Conservation (phyloP, 2,329 filamentous ascomycete genomes). For the Corinectria fuckeliana region DNA sequence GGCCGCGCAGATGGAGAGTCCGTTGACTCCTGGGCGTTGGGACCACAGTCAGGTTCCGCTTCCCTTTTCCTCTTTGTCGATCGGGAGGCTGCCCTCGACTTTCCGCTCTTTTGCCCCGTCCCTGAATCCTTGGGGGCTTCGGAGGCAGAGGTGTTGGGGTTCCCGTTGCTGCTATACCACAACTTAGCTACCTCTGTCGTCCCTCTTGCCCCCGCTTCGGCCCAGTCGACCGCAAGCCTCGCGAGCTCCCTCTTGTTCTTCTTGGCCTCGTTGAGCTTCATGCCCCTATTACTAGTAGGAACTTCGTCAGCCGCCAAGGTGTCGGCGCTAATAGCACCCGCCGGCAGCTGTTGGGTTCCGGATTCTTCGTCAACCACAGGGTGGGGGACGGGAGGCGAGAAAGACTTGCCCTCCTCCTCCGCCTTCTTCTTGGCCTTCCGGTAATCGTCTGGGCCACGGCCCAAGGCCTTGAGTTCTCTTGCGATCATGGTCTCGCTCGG, state of each 20-base stretch:
- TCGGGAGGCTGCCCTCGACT: conserved; percentile 42
- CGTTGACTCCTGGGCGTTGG: conserved; percentile 39
- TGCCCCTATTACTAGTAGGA: conserved; percentile 72
- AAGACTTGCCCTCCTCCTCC: conserved; percentile 68
- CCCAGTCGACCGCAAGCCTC: conserved; percentile 67
- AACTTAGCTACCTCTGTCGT: conserved; percentile 56
- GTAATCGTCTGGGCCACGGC: conserved; percentile 70
- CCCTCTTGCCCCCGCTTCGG: conserved; percentile 62
- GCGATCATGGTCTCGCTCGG: conserved; percentile 88
- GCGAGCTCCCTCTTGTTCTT: conserved; percentile 73
- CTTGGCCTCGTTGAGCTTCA: conserved; percentile 81
- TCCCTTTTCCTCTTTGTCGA: conserved; percentile 56
- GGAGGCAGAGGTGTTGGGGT: conserved; percentile 33
- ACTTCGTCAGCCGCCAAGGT: conserved; percentile 65
- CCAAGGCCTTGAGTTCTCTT: conserved; percentile 74
- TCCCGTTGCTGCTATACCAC: conserved; percentile 46
- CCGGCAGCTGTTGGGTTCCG: conserved; percentile 59
- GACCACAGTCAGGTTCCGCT: conserved; percentile 37
- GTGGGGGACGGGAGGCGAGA: conserved; percentile 53
- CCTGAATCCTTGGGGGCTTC: conserved; percentile 38
- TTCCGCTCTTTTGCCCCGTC: conserved; percentile 26
- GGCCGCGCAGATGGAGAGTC: conserved; percentile 46
- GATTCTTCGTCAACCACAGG: conserved; percentile 55
- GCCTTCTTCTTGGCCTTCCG: conserved; percentile 68
- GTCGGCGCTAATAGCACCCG: conserved; percentile 66